Percentiles rank a stretch among this genome's conserved stretches.
These are phyloP conservation scores for Aphanomyces cochlioides DNA, from an alignment of 352 stramenopile species.

Conservation along the genomic window DNA sequence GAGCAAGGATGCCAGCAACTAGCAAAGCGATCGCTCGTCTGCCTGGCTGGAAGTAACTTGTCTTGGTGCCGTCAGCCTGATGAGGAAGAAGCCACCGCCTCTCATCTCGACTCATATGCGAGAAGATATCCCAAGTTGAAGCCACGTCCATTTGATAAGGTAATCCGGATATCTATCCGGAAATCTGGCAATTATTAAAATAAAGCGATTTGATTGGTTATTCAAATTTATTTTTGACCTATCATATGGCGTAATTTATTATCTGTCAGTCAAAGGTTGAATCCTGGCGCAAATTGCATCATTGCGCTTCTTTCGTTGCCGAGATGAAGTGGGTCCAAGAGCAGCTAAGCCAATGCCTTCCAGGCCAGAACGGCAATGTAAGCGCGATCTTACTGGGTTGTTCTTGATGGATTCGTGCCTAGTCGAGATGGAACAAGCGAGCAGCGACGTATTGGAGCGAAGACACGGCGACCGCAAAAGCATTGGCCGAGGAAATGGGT, in stretches of 20 bases:
- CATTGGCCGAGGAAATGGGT: conserved; percentile 11
- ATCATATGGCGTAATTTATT: no score
- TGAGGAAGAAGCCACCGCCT: no score
- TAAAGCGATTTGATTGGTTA: neutral
- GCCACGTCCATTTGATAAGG: no score
- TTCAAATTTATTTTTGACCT: neutral
- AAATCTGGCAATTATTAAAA: no score
- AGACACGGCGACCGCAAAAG: conserved; percentile 12
- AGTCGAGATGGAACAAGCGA: conserved; percentile 25
- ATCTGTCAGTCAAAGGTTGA: neutral
- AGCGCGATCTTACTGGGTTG: neutral
- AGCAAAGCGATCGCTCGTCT: no score
- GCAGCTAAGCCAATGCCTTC: conserved; percentile 21
- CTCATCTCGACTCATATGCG: no score
- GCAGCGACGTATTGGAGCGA: conserved; percentile 20
- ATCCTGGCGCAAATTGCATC: neutral
- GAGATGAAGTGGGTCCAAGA: conserved; percentile 24
- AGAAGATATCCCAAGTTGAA: no score
- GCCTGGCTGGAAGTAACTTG: no score
- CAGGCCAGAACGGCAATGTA: conserved; percentile 24
- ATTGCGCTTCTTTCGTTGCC: neutral
- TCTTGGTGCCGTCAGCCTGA: no score
- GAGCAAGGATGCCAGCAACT: no score
- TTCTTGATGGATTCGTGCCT: neutral
- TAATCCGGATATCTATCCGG: no score